Conservation (phyloP, 2,329 filamentous ascomycete genomes). For the Geoglossum cookeanum region DNA sequence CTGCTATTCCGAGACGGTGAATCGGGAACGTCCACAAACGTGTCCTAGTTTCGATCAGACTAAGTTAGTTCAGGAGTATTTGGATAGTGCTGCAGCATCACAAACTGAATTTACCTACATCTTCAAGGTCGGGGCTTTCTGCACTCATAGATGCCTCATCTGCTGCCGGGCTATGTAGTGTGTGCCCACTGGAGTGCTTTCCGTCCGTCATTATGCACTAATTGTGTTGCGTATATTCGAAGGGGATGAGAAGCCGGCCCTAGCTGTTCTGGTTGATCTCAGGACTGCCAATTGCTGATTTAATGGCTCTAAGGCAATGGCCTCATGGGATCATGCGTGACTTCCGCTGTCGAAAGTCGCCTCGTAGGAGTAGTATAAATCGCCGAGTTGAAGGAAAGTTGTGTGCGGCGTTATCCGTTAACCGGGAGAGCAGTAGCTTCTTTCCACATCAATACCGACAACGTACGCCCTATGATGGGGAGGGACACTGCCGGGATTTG, state of each 20-base stretch:
- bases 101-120: neutral
- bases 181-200: neutral
- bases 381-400: neutral
- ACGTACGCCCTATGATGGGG: too few species aligned
- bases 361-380: neutral
- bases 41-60: slow-evolving; percentile 32
- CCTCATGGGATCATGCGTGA: neutral
- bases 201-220: neutral
- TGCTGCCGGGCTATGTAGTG: neutral
- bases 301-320: neutral
- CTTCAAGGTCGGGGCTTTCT: slow-evolving; percentile 13
- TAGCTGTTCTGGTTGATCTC: neutral
- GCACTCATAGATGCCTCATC: slow-evolving; percentile 8
- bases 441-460: neutral
- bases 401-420: neutral
- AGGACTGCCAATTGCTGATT: neutral
- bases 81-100: neutral
- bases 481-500: neutral
- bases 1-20: slow-evolving; percentile 24
- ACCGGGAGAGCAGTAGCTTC: neutral
- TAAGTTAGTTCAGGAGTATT: slow-evolving; percentile 3
- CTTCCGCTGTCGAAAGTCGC: neutral
- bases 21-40: slow-evolving; percentile 69
- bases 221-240: neutral
- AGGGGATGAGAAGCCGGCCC: neutral